Percentiles rank a stretch among this genome's conserved stretches.
Conservation (phyloP, 176 grass and related monocot genomes). For the Typha latifolia region DNA sequence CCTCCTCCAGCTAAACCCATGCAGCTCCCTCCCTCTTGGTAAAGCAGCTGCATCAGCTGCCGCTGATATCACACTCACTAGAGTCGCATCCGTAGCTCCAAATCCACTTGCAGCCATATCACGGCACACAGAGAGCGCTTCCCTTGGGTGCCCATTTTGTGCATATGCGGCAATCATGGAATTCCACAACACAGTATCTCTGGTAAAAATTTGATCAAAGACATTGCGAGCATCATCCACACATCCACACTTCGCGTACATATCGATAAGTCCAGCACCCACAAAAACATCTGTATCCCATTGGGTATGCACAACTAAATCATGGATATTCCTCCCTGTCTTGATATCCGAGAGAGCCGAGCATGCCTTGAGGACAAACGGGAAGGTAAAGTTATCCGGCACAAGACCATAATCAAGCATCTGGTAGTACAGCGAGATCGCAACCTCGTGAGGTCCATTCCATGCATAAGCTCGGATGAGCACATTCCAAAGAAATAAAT, state of each 20-base stretch:
- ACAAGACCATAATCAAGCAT: constrained; percentile 36
- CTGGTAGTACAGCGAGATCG: constrained; percentile 33
- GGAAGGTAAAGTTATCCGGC: constrained; percentile 63
- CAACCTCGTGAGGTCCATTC: constrained; percentile 34
- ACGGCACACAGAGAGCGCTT: constrained; percentile 41
- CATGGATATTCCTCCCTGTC: constrained; percentile 35
- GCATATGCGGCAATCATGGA: constrained; percentile 61
- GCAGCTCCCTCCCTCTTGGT: constrained; percentile 67
- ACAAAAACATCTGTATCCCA: constrained; percentile 50
- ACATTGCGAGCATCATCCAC: constrained; percentile 34
- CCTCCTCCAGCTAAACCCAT: constrained; percentile 53
- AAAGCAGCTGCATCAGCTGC: constrained; percentile 41
- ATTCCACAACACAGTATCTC: constrained; percentile 56
- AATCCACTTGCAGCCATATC: constrained; percentile 40
- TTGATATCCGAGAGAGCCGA: constrained; percentile 32
- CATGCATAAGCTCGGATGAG: constrained; percentile 51
- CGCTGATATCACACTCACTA: constrained; percentile 48
- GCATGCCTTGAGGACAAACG: constrained; percentile 61
- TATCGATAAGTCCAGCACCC: constrained; percentile 37
- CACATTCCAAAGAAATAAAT: constrained; percentile 65
- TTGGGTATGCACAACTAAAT: constrained; percentile 12
- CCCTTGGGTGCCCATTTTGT: constrained; percentile 44
- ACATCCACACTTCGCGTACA: constrained; percentile 67
- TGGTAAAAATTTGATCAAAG: constrained; percentile 31
- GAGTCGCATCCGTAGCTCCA: constrained; percentile 34